Base-by-base conservation (phyloP, 1,139 yeast species). In the Kodamaea anthophila region DNA sequence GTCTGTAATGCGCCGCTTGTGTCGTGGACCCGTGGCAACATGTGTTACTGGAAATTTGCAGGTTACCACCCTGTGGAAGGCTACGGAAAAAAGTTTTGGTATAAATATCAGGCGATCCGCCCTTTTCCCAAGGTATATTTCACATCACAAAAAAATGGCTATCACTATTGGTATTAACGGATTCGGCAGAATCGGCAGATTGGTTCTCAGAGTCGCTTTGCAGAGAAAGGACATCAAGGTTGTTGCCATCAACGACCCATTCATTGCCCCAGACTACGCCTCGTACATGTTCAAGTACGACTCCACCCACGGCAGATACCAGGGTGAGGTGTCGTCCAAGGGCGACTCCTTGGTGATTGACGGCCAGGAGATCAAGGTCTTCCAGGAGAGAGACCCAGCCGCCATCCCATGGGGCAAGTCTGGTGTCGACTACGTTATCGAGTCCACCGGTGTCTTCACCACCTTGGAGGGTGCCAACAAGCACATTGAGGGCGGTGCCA, bases 361-460 rank as follows among this genome's bases (percentile, higher is more conserved):
- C 60, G 88, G 87, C 55, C 63, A 77, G 53, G 57, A 67, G 57
- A 75, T 82, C 65, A 62, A 63, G 55, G 79, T 80, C 53, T 77
- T 68, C 73, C 80, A 77, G 55, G 88, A 79, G 69, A 67, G 74
- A 56, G 88, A 81, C 72, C 93, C 93, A 51, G 68, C 80, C 40
- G 47, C 66, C 50, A 81, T 83, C 55, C 91, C 91, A 59, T 82
- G 94, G 94, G 87, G 86, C 51, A 67, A 71, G 59, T 55, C 60
- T 40, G 83, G 82, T 55, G 88, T 81, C 46, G 86, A 79, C 56
- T 78, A 63, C 70, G 86, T 83, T 51, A 78, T 82, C 47, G 93
- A 82, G 69, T 81, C 93, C 60, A 83, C 93, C 49, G 93, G 93
- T 73, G 87, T 82, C 53, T 82, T 82, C 81, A 82, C 87, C 71